Evolutionary conservation across 805 yeast species (phyloP).

Genomic region (Wickerhamomyces chambardii): DNA sequence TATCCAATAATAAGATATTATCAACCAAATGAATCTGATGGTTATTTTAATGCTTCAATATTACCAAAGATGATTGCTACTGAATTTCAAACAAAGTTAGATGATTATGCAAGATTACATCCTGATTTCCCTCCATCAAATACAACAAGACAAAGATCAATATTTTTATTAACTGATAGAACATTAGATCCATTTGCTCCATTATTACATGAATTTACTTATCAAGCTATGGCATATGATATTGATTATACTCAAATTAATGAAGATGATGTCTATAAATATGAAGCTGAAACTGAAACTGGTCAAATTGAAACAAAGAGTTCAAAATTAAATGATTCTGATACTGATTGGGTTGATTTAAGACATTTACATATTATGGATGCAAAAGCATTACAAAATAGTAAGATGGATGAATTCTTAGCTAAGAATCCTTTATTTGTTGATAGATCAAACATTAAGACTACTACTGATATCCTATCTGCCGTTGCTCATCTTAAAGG

Average conservation of each 20-base stretch:
- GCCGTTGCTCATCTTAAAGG: constrained; percentile 66
- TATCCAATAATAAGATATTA: constrained; percentile 80
- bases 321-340: constrained; percentile 48
- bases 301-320: constrained; percentile 32
- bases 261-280: constrained; percentile 38
- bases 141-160: constrained; percentile 55
- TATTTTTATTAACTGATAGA: constrained; percentile 74
- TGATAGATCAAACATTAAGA: constrained; percentile 54
- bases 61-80: constrained; percentile 65
- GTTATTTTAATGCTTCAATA: constrained; percentile 42
- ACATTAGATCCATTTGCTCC: constrained; percentile 80
- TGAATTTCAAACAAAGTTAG: constrained; percentile 62
- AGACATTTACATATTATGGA: constrained; percentile 72
- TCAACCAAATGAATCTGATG: constrained; percentile 38
- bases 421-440: constrained; percentile 70
- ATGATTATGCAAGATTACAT: constrained; percentile 64
- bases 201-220: constrained; percentile 78
- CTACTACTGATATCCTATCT: constrained; percentile 63
- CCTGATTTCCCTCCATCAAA: constrained; percentile 50
- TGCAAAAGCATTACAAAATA: constrained; percentile 52
- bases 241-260: constrained; percentile 35
- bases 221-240: constrained; percentile 90
- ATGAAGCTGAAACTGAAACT: constrained; percentile 45
- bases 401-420: constrained; percentile 54
- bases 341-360: constrained; percentile 62